A percentile compares a stretch with the other conserved stretches of the same genome.
Conservation (phyloP, 2,329 filamentous ascomycete genomes). For the Penicillium brasilianum region DNA sequence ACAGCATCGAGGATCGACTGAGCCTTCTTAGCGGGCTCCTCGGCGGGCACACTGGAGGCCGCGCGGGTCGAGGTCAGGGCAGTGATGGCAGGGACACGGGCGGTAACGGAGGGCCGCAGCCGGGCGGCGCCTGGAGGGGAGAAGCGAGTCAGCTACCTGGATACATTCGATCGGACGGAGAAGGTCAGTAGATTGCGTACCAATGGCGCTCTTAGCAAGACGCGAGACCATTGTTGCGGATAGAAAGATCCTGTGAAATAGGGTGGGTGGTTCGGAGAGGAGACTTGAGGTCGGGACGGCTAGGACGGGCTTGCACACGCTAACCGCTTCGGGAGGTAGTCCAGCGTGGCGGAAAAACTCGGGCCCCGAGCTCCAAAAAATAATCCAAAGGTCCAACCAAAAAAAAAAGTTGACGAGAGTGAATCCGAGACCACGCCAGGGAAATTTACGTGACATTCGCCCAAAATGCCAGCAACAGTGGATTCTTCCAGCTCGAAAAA, state of each 20-base stretch:
- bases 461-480: constrained; percentile 37
- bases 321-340: constrained; percentile 39
- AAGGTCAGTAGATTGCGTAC: constrained; percentile 64
- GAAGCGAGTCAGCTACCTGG: constrained; percentile 38
- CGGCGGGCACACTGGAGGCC: constrained; percentile 76
- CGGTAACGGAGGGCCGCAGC: constrained; percentile 80
- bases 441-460: neutral
- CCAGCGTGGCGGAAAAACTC: constrained; percentile 39
- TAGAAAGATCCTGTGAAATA: constrained; percentile 59
- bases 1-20: constrained; percentile 93
- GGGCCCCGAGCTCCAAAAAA: constrained; percentile 39
- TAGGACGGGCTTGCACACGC: constrained; percentile 44
- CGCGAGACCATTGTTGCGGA: constrained; percentile 91
- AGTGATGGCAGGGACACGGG: constrained; percentile 76
- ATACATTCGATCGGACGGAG: constrained; percentile 22
- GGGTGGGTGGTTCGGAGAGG: constrained; percentile 47
- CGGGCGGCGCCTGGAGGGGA: constrained; percentile 76
- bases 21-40: constrained; percentile 96
- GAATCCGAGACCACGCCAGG: constrained; percentile 24
- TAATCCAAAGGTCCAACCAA: constrained; percentile 14
- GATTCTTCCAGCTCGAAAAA: constrained; percentile 44
- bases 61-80: constrained; percentile 70
- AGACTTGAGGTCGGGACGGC: constrained; percentile 48
- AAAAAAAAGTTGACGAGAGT: constrained; percentile 28
- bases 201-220: constrained; percentile 91